Conservation (phyloP, 2,329 filamentous ascomycete species). For the Biscogniauxia marginata region DNA sequence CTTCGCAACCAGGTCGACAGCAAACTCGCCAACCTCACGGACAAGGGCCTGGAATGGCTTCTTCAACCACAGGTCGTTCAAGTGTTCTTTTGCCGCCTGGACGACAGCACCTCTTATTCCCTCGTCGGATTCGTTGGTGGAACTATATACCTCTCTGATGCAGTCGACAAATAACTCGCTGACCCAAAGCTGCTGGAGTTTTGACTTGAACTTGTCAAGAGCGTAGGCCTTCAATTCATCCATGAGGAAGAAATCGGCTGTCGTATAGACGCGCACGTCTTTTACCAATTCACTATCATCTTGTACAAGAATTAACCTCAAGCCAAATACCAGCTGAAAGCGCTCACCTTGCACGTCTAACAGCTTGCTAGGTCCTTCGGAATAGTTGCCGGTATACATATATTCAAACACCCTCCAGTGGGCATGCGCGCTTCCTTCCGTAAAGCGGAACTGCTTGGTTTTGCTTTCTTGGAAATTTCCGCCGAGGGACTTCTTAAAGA, state of each 20-base stretch:
- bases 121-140: slow-evolving; percentile 1
- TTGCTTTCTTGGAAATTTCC: slow-evolving; percentile 10
- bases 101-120: slow-evolving; percentile 7
- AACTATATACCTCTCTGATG: slow-evolving; percentile 13
- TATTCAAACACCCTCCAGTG: slow-evolving; percentile 18
- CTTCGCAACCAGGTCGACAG: slow-evolving; percentile 5
- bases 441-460: slow-evolving; percentile 11
- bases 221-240: slow-evolving; percentile 10
- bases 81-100: neutral
- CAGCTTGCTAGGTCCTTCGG: slow-evolving; percentile 5
- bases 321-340: neutral
- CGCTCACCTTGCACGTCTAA: slow-evolving; percentile 7
- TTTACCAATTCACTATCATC: slow-evolving; percentile 12
- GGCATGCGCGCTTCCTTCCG: slow-evolving; percentile 10
- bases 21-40: slow-evolving; percentile 5
- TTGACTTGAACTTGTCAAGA: slow-evolving; percentile 5
- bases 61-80: slow-evolving; percentile 1
- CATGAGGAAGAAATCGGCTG: slow-evolving; percentile 14
- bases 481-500: slow-evolving; percentile 11
- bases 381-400: slow-evolving; percentile 14
- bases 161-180: slow-evolving; percentile 8
- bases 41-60: slow-evolving; percentile 8
- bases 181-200: slow-evolving; percentile 6
- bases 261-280: slow-evolving; percentile 10
- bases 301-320: slow-evolving; percentile 7